Evolutionary conservation across 2,329 filamentous ascomycete genomes (phyloP), one percentile per base, ranked within the genome.

Genomic region (Fusarium metavorans): DNA sequence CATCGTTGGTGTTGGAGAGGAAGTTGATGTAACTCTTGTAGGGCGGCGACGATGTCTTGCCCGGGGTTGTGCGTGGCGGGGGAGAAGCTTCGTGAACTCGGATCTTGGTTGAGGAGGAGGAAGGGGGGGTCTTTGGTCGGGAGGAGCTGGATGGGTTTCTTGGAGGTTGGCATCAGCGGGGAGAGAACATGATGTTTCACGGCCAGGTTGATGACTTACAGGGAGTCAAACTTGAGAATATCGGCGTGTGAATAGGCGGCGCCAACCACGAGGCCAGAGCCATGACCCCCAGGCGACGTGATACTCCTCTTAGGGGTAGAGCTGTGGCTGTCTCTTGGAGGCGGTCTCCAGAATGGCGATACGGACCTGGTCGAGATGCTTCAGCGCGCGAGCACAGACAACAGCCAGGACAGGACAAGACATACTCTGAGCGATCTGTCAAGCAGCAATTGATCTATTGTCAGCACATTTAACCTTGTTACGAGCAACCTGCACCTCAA

Each of bases 181-280:
- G n/a, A 57, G 59, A 13, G 54, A 39, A 50, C 30, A 62, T 39
- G 48, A 34, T 20, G n/a, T 20, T 54, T 43, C 25, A 50, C 54
- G 34, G 27, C 25, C 18, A 25, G 52, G 16, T 18, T 37, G 67
- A 48, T 66, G 35, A 83, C 89, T 76, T 89, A 97, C 94, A 96
- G 79, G 32, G 92, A 90, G 80, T 95, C 94, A 80, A 96, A 93
- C 83, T 96, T 97, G 78, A 98, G 88, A 81, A 98, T 94, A 84
- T 98, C 95, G 32, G 96, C 94, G 84, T 99, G 97, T 16, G 97
- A 98, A 82, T 99, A 99, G 54, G 95, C 93, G 66, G 97, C 97
- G 77, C 97, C 97, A 69, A 98, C 93, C 39, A 99, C 94, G 71
- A 96, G 90, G 79, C 87, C 91, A 60, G 91, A 85, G 77, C 93